Evolutionary conservation across 2,329 filamentous ascomycete species (phyloP).

Genomic region (Neopestalotiopsis sp.): DNA sequence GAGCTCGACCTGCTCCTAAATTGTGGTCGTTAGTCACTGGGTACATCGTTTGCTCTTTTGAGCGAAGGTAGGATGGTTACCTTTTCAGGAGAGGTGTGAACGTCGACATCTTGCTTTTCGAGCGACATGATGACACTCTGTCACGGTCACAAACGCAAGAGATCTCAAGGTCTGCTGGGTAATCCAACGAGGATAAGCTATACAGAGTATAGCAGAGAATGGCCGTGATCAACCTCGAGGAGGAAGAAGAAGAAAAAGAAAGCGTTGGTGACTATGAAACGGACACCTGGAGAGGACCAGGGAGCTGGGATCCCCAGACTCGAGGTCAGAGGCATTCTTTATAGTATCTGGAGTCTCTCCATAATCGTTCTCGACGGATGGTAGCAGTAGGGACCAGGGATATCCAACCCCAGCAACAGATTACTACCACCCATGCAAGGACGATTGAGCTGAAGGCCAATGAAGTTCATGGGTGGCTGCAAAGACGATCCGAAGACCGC

Average conservation of each 20-base stretch:
- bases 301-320: not conserved
- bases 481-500: slow-evolving; percentile 14
- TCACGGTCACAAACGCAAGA: not conserved
- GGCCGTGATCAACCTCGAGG: slow-evolving; percentile 5
- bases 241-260: not conserved
- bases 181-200: not conserved
- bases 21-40: not conserved
- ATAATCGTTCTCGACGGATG: not conserved
- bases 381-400: not conserved
- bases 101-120: slow-evolving; percentile 11
- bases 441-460: slow-evolving; percentile 10
- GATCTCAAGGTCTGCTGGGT: too few relatives aligned
- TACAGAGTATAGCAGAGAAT: not conserved
- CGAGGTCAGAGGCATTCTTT: slow-evolving; percentile 4
- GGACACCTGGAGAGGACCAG: not conserved
- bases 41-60: not conserved
- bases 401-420: not conserved
- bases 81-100: slow-evolving; percentile 14
- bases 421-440: slow-evolving; percentile 7
- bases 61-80: not conserved
- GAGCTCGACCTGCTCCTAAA: slow-evolving; percentile 32
- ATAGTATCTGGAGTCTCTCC: not conserved
- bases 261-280: not conserved
- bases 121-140: not conserved
- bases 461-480: slow-evolving; percentile 9